Evolutionary conservation across 768 basidiomycete species (phyloP).

Genomic region (Fistulinella prunicolor): DNA sequence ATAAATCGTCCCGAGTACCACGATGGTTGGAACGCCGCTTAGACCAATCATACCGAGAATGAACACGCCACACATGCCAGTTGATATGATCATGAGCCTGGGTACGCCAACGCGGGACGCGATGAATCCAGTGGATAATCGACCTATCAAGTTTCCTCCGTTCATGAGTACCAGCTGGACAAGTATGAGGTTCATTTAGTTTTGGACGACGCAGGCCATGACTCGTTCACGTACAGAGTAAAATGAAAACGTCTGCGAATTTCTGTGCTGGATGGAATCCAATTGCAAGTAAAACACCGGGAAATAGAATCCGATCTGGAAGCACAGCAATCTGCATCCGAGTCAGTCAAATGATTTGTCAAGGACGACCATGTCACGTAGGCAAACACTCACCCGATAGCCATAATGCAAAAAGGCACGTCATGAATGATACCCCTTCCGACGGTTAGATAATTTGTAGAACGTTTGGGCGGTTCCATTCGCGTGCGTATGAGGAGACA

Average conservation of each 20-base stretch:
- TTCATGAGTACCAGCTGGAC: constrained; percentile 51
- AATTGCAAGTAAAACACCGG: constrained; percentile 59
- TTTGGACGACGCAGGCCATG: no score
- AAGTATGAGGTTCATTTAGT: no score
- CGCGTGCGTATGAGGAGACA: constrained; percentile 38
- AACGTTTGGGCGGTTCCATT: constrained; percentile 31
- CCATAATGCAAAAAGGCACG: constrained; percentile 18
- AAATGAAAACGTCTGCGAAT: constrained; percentile 48
- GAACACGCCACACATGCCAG: constrained; percentile 31
- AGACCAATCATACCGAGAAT: constrained; percentile 46
- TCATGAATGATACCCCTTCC: constrained; percentile 18
- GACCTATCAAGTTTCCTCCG: constrained; percentile 48
- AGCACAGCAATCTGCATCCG: constrained; percentile 20
- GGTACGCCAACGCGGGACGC: constrained; percentile 43
- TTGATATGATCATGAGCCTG: constrained; percentile 38
- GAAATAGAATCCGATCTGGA: constrained; percentile 42
- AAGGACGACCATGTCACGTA: background rate
- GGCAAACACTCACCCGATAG: constrained; percentile 17
- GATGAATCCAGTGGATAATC: constrained; percentile 44
- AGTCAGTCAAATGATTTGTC: background rate
- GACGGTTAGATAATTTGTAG: constrained; percentile 14
- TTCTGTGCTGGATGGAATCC: constrained; percentile 46
- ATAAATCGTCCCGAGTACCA: constrained; percentile 40
- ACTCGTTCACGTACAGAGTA: constrained; percentile 41
- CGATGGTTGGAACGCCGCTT: constrained; percentile 31